Evolutionary conservation across 2,329 filamentous ascomycete genomes (phyloP), one percentile per base, ranked within the genome.

Genomic region (Cercospora sojina): DNA sequence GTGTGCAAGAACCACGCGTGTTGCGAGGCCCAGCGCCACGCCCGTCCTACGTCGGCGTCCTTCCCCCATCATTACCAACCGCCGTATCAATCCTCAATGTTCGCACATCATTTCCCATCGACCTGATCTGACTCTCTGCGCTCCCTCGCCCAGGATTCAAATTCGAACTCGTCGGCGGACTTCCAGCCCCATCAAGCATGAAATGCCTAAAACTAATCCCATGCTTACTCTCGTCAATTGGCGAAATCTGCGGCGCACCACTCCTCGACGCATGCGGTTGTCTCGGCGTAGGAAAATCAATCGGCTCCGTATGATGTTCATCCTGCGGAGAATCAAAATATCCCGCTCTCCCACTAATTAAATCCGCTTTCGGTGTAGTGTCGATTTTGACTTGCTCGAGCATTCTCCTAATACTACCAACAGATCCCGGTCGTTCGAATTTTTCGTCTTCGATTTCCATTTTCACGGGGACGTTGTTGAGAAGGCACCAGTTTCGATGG

Each of bases 361-460:
- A 38, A 35, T 53, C 9, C 76, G 80, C 69, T 25, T 67, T 71
- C 0, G 81, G 82, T 1, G 82, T 83, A 25, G 77, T 80, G 27
- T 83, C 82, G 32, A 79, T 73, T 41, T 78, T 80, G 51, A 83
- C 81, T 60, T 78, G 78, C 58, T 83, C 81, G 9, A 79, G 73
- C 61, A 82, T 74, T 59, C 67, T 71, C 12, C 69, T 68, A 32
- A 71, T 71, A 25, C 66, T 69, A 8, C 69, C 69, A 23, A 71
- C 69, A 3, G n/a, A 83, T 70, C 67, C 75, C 3, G 81, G 81
- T 2, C 81, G 74, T 62, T 83, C 80, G 55, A 80, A 81, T 10
- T 80, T 78, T 67, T 83, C 82, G 55, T 83, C 82, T 56, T 81
- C 79, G 5, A 82, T 77, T 38, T 81, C 79, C 75, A 82, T 75